Conservation (phyloP, 768 basidiomycete genomes). For the Agrocybe chaxingu region DNA sequence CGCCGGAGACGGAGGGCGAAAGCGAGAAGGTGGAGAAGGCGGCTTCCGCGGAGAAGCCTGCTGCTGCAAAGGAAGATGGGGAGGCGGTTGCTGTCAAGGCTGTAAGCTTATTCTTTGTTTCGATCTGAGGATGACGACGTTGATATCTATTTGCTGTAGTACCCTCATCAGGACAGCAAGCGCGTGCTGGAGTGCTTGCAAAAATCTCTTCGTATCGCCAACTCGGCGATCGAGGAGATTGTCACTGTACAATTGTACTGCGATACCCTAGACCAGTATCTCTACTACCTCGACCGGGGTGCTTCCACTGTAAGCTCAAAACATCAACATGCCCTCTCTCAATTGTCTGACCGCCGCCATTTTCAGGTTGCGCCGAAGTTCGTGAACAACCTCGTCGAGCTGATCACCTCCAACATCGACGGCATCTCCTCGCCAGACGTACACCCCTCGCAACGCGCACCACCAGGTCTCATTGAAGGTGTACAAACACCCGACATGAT, state of each 20-base stretch:
- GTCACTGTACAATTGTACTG: slow-evolving; percentile 95
- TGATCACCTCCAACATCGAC: slow-evolving; percentile 94
- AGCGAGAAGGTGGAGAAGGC: background rate
- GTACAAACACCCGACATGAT: slow-evolving; percentile 95
- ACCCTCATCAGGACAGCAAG: slow-evolving; percentile 91
- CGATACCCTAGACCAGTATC: slow-evolving; percentile 92
- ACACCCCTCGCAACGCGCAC: slow-evolving; percentile 84
- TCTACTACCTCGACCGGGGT: slow-evolving; percentile 93
- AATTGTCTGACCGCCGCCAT: background rate
- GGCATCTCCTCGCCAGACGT: slow-evolving; percentile 83
- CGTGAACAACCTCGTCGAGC: slow-evolving; percentile 92
- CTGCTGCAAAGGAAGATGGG: slow-evolving; percentile 36
- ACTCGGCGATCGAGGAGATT: slow-evolving; percentile 94
- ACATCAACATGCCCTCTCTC: background rate
- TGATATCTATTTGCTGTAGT: slow-evolving; percentile 36
- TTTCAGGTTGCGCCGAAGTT: slow-evolving; percentile 89
- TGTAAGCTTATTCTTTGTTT: slow-evolving; percentile 35
- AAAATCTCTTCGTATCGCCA: slow-evolving; percentile 93
- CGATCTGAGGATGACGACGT: background rate
- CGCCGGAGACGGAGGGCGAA: slow-evolving; percentile 36
- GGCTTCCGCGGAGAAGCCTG: slow-evolving; percentile 25
- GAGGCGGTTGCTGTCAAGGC: slow-evolving; percentile 41
- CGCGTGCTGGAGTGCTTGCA: slow-evolving; percentile 97
- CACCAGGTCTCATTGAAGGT: slow-evolving; percentile 87
- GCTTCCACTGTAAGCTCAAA: slow-evolving; percentile 73